phyloP scores from a whole-genome alignment of 495 filamentous ascomycete species.

The Aspergillus incahuasiensis region DNA sequence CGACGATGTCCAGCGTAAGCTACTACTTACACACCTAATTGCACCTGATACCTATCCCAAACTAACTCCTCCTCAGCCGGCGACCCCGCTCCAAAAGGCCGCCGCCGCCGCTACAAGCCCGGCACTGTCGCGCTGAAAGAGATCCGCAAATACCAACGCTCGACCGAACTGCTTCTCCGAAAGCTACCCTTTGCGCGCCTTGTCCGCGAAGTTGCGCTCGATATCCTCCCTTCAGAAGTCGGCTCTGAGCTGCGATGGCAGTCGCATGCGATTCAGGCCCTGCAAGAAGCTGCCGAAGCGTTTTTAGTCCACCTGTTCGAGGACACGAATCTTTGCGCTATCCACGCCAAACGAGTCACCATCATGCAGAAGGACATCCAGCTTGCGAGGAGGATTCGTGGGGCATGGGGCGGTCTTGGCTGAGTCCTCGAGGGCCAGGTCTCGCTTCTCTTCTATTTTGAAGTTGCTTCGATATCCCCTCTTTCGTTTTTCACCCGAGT shows the following conservation, averaged over 20 bases:
- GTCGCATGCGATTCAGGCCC: constrained; percentile 79
- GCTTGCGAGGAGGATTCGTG: constrained; percentile 77
- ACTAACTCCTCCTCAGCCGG: constrained; percentile 48
- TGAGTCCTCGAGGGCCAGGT: constrained; percentile 21
- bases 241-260: constrained; percentile 78
- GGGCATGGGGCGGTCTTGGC: constrained; percentile 61
- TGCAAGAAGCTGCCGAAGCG: constrained; percentile 90
- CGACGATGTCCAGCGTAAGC: constrained; percentile 39
- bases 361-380: constrained; percentile 98
- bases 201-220: constrained; percentile 80
- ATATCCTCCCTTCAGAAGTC: constrained; percentile 44
- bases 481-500: background rate
- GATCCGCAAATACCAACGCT: constrained; percentile 79
- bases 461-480: background rate
- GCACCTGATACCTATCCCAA: background rate
- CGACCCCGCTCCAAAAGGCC: constrained; percentile 61
- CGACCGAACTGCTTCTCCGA: constrained; percentile 71
- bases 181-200: constrained; percentile 86
- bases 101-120: constrained; percentile 70
- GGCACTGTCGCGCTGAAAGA: constrained; percentile 82
- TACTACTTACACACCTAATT: background rate
- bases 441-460: constrained; percentile 5
- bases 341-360: constrained; percentile 93
- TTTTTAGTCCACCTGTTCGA: constrained; percentile 94
- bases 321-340: constrained; percentile 90